A percentile compares a stretch with the other conserved stretches of the same genome.
phyloP scores from a whole-genome alignment of 768 basidiomycete species.

The Ephemerocybe angulata region DNA sequence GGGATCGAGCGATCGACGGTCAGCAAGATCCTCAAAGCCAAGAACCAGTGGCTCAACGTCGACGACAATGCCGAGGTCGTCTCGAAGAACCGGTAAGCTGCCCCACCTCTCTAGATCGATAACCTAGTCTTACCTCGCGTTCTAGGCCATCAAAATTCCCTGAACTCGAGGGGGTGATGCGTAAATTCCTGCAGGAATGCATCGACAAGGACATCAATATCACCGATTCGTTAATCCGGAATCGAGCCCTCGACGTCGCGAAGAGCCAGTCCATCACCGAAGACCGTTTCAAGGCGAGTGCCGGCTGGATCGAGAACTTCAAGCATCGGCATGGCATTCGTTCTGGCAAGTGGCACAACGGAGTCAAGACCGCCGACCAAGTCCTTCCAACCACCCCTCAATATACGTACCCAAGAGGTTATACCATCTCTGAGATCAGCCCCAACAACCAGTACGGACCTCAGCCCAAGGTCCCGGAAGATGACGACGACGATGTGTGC shows the following conservation, averaged over 20 bases:
- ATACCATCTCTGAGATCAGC: too few relatives aligned
- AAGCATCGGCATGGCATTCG: conserved; percentile 78
- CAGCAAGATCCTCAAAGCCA: conserved; percentile 86
- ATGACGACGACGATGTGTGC: too few relatives aligned
- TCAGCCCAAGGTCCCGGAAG: too few relatives aligned
- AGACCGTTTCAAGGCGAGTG: conserved; percentile 86
- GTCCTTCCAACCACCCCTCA: too few relatives aligned
- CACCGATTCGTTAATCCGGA: conserved; percentile 61
- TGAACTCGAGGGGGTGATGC: conserved; percentile 63
- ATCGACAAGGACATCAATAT: conserved; percentile 44
- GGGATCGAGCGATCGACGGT: conserved; percentile 90
- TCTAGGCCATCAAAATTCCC: conserved; percentile 77
- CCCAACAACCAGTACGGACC: too few relatives aligned
- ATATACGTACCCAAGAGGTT: too few relatives aligned
- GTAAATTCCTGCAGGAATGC: conserved; percentile 57
- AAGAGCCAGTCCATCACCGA: conserved; percentile 36
- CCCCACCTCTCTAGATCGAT: too few relatives aligned
- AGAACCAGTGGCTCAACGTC: conserved; percentile 75
- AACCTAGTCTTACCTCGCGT: conserved; percentile 7
- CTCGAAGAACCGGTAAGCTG: conserved; percentile 71
- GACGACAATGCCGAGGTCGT: conserved; percentile 53
- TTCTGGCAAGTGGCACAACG: conserved; percentile 45
- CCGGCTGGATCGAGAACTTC: conserved; percentile 91
- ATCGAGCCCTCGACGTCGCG: conserved; percentile 67
- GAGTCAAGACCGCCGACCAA: conserved; percentile 11